These are phyloP conservation scores for Auricularia auricula-judae DNA, from an alignment of 768 basidiomycete species.

Conservation along the genomic window DNA sequence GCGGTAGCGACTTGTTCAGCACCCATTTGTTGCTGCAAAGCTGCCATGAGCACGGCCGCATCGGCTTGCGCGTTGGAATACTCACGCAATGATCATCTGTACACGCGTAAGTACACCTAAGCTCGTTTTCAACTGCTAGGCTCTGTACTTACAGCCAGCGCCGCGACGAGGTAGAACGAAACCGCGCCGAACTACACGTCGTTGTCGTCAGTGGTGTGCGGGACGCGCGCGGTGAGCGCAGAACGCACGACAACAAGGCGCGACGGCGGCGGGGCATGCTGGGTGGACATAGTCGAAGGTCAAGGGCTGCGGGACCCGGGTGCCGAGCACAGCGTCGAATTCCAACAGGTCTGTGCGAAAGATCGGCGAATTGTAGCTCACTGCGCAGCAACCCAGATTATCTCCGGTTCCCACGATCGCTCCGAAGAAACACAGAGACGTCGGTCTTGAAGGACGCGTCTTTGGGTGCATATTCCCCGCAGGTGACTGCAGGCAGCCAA, in stretches of 20 bases:
- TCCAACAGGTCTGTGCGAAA: neutral
- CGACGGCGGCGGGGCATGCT: neutral
- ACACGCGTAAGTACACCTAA: neutral
- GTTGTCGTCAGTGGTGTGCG: neutral
- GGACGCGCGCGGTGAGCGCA: neutral
- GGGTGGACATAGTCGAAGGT: neutral
- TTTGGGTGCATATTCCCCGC: too few relatives aligned
- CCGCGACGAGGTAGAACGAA: conserved; percentile 80
- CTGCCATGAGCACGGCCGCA: conserved; percentile 8
- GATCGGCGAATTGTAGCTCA: neutral
- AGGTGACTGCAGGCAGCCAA: too few relatives aligned
- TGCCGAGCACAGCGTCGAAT: neutral
- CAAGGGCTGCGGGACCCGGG: neutral
- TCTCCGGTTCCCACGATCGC: too few relatives aligned
- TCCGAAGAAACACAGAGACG: too few relatives aligned
- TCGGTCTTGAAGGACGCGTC: too few relatives aligned
- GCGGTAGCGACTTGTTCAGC: conserved; percentile 56
- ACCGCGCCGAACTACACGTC: conserved; percentile 55
- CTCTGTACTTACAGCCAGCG: conserved; percentile 55
- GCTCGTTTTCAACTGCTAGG: neutral
- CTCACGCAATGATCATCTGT: conserved; percentile 87
- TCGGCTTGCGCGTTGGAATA: neutral
- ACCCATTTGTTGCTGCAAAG: conserved; percentile 80
- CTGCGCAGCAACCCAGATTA: too few relatives aligned
- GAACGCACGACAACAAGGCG: neutral